Evolutionary conservation across 2,329 filamentous ascomycete species (phyloP).

Genomic region (Escovopsis sp.): DNA sequence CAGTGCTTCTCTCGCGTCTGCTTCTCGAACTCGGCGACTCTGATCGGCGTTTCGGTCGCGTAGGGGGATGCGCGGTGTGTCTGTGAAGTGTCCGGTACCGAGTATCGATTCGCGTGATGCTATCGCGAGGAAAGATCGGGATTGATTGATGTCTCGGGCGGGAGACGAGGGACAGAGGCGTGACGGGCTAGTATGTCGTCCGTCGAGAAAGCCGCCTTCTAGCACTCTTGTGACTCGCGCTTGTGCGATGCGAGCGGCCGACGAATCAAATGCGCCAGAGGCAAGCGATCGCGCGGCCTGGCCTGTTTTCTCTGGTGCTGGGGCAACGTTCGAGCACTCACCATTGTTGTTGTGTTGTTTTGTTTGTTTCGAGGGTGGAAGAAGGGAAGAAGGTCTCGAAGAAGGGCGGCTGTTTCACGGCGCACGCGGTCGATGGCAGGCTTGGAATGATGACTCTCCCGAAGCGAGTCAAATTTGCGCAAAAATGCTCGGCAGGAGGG

Average conservation of each 20-base stretch:
- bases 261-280: constrained; percentile 4
- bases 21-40: too few relatives aligned
- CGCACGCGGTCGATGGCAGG: too few relatives aligned
- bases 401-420: neutral
- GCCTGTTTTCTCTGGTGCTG: constrained; percentile 7
- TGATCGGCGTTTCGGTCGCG: neutral
- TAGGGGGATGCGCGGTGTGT: neutral
- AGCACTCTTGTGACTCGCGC: neutral
- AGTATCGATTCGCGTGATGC: too few relatives aligned
- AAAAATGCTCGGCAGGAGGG: too few relatives aligned
- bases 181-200: too few relatives aligned
- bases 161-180: too few relatives aligned
- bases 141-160: neutral
- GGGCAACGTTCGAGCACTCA: constrained; percentile 7
- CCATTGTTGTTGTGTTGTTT: constrained; percentile 5
- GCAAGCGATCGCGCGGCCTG: neutral
- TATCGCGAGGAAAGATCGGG: neutral
- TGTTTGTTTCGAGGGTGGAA: neutral
- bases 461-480: neutral
- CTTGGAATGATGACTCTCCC: neutral
- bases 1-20: neutral
- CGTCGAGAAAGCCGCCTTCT: neutral
- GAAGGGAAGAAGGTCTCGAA: neutral
- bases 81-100: neutral
- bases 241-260: neutral